Evolutionary conservation across 2,329 filamentous ascomycete genomes (phyloP).

Genomic region (Talaromyces sp.): DNA sequence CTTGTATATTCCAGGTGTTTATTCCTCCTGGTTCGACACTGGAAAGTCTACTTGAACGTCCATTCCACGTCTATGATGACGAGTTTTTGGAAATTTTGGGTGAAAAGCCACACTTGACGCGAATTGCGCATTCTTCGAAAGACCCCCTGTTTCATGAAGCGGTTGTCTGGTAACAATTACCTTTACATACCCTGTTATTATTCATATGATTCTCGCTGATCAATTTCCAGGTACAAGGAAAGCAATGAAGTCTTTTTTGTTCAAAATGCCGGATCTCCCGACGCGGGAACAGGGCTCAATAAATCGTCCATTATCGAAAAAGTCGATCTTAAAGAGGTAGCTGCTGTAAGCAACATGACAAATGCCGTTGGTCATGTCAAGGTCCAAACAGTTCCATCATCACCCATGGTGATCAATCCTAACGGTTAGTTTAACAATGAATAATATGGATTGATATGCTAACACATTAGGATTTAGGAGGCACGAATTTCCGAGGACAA

Average conservation of each 20-base stretch:
- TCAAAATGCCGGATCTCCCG: not conserved
- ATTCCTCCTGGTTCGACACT: not conserved
- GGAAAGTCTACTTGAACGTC: not conserved
- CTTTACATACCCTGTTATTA: not conserved
- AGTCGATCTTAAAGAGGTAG: not conserved
- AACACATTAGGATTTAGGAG: not conserved
- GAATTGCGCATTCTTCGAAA: not conserved
- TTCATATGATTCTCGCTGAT: not conserved
- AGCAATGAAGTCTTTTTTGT: not conserved
- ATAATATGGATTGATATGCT: not conserved
- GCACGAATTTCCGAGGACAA: not conserved
- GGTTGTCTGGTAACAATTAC: not conserved
- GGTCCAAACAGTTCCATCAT: not conserved
- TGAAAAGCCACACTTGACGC: not conserved
- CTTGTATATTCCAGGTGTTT: not conserved
- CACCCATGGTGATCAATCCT: not conserved
- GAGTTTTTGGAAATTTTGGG: not conserved
- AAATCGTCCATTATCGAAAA: not conserved
- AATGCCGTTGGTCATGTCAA: not conserved
- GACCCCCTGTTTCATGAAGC: not conserved
- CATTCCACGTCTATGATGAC: not conserved
- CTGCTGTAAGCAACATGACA: not conserved
- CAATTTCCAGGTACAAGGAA: not conserved
- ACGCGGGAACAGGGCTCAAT: not conserved
- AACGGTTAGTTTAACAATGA: not conserved